Conservation (phyloP, 2,329 filamentous ascomycete species). For the Cladosporium oxysporum region DNA sequence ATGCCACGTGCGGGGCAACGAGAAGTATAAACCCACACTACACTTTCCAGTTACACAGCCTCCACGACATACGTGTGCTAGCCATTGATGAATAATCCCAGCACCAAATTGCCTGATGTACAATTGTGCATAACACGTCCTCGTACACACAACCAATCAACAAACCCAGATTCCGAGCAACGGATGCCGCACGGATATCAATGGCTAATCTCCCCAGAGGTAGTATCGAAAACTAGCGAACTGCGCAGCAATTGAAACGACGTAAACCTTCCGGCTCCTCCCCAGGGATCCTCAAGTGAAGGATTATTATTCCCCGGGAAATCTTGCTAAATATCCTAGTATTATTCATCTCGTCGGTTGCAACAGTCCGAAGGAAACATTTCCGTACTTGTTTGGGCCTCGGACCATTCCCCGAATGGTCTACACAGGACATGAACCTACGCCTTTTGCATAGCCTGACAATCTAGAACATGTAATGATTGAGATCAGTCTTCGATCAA, state of each 20-base stretch:
- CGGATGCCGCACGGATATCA: neutral
- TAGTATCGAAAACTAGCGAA: neutral
- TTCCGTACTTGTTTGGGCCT: neutral
- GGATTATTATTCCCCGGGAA: neutral
- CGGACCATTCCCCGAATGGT: neutral
- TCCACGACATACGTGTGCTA: conserved; percentile 5
- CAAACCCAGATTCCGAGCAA: neutral
- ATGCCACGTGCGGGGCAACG: conserved; percentile 1
- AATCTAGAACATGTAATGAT: neutral
- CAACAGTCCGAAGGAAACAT: neutral
- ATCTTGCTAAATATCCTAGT: neutral
- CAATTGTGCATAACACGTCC: neutral
- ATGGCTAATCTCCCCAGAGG: neutral
- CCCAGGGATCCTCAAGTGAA: neutral
- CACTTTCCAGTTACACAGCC: conserved; percentile 8
- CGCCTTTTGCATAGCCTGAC: neutral
- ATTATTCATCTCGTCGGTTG: neutral
- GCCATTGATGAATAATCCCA: neutral
- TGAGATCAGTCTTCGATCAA: neutral
- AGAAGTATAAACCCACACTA: neutral
- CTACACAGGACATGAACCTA: neutral
- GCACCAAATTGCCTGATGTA: neutral
- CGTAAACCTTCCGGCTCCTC: neutral
- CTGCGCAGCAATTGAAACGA: neutral
- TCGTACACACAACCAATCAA: neutral